Percentiles rank a stretch among this genome's conserved stretches.
Conservation (phyloP, 768 basidiomycete genomes). For the Hypholoma fasciculare region DNA sequence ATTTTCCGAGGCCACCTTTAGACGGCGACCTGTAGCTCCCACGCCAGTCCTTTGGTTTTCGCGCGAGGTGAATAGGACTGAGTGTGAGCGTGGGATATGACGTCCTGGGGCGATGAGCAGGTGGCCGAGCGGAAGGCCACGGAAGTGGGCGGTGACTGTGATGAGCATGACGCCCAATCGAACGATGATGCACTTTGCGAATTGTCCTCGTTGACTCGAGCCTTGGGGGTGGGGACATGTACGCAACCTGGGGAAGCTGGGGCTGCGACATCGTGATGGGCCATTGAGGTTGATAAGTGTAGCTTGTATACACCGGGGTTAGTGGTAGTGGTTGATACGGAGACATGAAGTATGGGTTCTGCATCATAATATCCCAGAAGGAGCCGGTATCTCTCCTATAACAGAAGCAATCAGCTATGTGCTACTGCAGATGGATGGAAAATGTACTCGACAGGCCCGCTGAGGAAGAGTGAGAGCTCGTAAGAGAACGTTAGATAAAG, state of each 20-base stretch:
- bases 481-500: background rate
- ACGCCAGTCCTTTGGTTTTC: constrained; percentile 14
- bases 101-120: background rate
- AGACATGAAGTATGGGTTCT: background rate
- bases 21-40: constrained; percentile 14
- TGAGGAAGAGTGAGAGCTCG: background rate
- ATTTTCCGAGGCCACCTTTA: constrained; percentile 10
- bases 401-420: background rate
- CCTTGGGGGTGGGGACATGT: background rate
- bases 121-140: background rate
- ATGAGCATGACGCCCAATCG: background rate
- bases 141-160: background rate
- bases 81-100: background rate
- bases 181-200: background rate
- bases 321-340: background rate
- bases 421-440: background rate
- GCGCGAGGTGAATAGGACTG: constrained; percentile 3
- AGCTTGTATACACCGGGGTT: background rate
- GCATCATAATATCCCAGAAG: background rate
- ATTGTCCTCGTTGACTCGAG: background rate
- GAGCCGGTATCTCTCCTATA: background rate
- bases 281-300: background rate
- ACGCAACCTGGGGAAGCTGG: background rate
- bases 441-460: background rate
- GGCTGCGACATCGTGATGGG: background rate